A percentile compares a stretch with the other conserved stretches of the same genome.
Conservation (phyloP, 768 basidiomycete genomes). For the Brasilioporus rufonigricans region DNA sequence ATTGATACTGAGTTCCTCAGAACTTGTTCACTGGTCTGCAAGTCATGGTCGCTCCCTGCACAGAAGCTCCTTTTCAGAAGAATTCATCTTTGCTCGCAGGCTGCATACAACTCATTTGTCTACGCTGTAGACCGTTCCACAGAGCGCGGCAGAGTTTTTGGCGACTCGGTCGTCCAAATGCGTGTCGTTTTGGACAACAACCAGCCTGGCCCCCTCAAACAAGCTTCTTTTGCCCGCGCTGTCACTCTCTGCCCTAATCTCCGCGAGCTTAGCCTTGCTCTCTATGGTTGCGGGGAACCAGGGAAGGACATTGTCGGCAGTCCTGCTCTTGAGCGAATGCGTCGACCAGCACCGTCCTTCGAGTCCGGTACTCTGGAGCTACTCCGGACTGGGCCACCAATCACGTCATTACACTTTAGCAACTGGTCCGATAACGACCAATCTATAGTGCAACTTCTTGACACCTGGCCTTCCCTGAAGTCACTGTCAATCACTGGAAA, state of each 20-base stretch:
- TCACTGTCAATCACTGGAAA: slow-evolving; percentile 59
- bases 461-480: slow-evolving; percentile 57
- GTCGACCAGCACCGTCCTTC: slow-evolving; percentile 52
- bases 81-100: slow-evolving; percentile 52
- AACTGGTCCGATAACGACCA: slow-evolving; percentile 70
- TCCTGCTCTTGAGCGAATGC: slow-evolving; percentile 46
- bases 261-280: slow-evolving; percentile 49
- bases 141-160: slow-evolving; percentile 47
- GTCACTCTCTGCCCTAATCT: slow-evolving; percentile 61
- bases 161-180: slow-evolving; percentile 52
- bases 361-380: slow-evolving; percentile 49
- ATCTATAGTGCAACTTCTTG: slow-evolving; percentile 58
- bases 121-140: slow-evolving; percentile 48
- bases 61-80: slow-evolving; percentile 64
- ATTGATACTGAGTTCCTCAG: slow-evolving; percentile 43
- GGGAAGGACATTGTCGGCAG: slow-evolving; percentile 49
- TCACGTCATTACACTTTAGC: slow-evolving; percentile 54
- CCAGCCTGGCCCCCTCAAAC: slow-evolving; percentile 57
- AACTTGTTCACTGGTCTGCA: slow-evolving; percentile 62
- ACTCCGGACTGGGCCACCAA: slow-evolving; percentile 53
- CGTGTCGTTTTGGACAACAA: slow-evolving; percentile 63
- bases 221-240: slow-evolving; percentile 55
- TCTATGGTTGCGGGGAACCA: slow-evolving; percentile 57
- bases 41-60: slow-evolving; percentile 59
- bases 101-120: slow-evolving; percentile 53